Conservation (phyloP, 768 basidiomycete genomes). For the Royoungia palumana region DNA sequence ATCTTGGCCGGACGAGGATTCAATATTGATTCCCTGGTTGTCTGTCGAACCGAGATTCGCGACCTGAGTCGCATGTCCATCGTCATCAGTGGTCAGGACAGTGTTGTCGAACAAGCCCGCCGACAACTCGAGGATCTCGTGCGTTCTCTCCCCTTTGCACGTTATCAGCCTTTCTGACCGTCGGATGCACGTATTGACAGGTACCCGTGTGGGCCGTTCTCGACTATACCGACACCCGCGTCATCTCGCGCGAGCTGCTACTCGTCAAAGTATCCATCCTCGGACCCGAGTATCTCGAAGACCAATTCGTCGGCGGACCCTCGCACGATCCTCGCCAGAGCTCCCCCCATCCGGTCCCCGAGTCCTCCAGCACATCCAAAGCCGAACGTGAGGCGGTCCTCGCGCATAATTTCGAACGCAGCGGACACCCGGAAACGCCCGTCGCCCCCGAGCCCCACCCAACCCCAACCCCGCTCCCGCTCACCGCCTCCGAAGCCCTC, state of each 20-base stretch:
- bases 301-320: constrained; percentile 83
- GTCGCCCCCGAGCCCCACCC: constrained; percentile 7
- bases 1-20: constrained; percentile 96
- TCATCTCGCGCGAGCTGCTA: constrained; percentile 89
- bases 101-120: constrained; percentile 95
- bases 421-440: constrained; percentile 38
- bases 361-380: constrained; percentile 40
- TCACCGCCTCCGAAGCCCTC: constrained; percentile 82
- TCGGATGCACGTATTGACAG: constrained; percentile 38
- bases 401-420: constrained; percentile 75
- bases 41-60: constrained; percentile 95
- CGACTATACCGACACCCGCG: constrained; percentile 91
- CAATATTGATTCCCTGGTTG: constrained; percentile 98
- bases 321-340: constrained; percentile 69
- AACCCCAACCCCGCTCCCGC: constrained; percentile 33
- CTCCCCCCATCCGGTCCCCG: constrained; percentile 8
- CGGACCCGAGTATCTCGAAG: constrained; percentile 94
- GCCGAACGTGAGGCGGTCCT: constrained; percentile 67
- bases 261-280: constrained; percentile 97
- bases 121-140: constrained; percentile 96
- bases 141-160: constrained; percentile 31
- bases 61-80: constrained; percentile 98
- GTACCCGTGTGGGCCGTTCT: constrained; percentile 99
- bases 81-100: constrained; percentile 93
- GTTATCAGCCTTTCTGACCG: too few species aligned